Conservation (phyloP, 2,329 filamentous ascomycete species). For the Mycosphaerelloides madeirae region DNA sequence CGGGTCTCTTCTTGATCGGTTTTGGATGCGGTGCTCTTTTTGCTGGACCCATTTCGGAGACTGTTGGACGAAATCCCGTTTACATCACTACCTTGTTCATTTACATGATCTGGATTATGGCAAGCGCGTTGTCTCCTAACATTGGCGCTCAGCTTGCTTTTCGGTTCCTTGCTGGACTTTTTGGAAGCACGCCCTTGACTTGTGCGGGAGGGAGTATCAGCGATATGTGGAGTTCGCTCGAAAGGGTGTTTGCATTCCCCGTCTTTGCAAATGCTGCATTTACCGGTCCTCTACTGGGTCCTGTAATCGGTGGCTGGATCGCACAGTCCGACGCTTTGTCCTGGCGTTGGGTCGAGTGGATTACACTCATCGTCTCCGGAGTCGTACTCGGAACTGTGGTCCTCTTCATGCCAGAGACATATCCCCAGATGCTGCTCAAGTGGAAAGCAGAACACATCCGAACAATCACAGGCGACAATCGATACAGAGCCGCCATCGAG, state of each 20-base stretch:
- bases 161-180: slow-evolving; percentile 48
- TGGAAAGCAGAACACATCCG: slow-evolving; percentile 36
- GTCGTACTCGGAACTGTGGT: slow-evolving; percentile 30
- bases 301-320: slow-evolving; percentile 45
- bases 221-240: slow-evolving; percentile 16
- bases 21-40: slow-evolving; percentile 48
- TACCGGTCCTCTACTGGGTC: slow-evolving; percentile 39
- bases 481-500: slow-evolving; percentile 47
- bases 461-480: slow-evolving; percentile 36
- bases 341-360: slow-evolving; percentile 47
- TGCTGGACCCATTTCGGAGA: slow-evolving; percentile 48
- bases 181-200: slow-evolving; percentile 42
- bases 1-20: slow-evolving; percentile 36
- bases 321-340: slow-evolving; percentile 32
- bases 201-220: slow-evolving; percentile 44
- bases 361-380: slow-evolving; percentile 33
- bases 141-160: slow-evolving; percentile 46
- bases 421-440: slow-evolving; percentile 37
- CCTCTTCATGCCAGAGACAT: slow-evolving; percentile 49
- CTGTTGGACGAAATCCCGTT: slow-evolving; percentile 41
- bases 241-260: slow-evolving; percentile 45
- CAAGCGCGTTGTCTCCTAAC: slow-evolving; percentile 44
- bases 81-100: slow-evolving; percentile 45
- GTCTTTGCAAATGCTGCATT: slow-evolving; percentile 46
- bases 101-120: slow-evolving; percentile 49